Conservation (phyloP, 768 basidiomycete species). For the Suillus subluteus region DNA sequence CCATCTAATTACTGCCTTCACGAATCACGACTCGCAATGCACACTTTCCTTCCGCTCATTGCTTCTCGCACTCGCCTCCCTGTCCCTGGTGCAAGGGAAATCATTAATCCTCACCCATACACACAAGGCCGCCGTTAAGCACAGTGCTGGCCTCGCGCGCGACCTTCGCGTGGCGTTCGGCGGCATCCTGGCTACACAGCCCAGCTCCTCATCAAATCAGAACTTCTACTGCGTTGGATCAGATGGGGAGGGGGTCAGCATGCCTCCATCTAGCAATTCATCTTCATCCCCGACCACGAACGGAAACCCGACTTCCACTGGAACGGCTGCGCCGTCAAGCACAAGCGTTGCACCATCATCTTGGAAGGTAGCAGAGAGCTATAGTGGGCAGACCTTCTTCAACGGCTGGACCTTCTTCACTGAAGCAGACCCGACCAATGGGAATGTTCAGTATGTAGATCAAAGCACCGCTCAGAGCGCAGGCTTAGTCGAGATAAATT, state of each 20-base stretch:
- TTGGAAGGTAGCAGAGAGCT: constrained; percentile 62
- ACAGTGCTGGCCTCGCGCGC: constrained; percentile 63
- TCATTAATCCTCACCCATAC: constrained; percentile 43
- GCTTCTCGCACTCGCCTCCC: constrained; percentile 35
- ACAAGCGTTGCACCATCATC: constrained; percentile 44
- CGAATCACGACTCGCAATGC: constrained; percentile 17
- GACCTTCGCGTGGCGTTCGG: constrained; percentile 72
- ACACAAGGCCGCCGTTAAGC: constrained; percentile 58
- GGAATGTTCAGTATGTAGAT: constrained; percentile 69
- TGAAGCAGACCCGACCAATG: constrained; percentile 74
- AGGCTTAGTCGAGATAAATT: constrained; percentile 69
- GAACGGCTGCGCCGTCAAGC: constrained; percentile 20
- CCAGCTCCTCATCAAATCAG: constrained; percentile 29
- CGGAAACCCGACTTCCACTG: constrained; percentile 14
- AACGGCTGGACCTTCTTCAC: constrained; percentile 80
- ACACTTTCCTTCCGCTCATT: constrained; percentile 34
- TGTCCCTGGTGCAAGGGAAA: constrained; percentile 26
- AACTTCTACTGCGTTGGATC: constrained; percentile 40
- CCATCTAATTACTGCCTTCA: constrained; percentile 12
- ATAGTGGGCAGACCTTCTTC: constrained; percentile 77
- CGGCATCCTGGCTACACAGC: constrained; percentile 51
- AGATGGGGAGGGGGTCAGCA: constrained; percentile 23
- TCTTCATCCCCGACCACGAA: constrained; percentile 26
- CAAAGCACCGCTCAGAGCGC: constrained; percentile 58
- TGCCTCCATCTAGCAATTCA: constrained; percentile 18